Base-by-base conservation (phyloP, 1,284 basidiomycete genomes). In the Erythrobasidium hasegawianum region DNA sequence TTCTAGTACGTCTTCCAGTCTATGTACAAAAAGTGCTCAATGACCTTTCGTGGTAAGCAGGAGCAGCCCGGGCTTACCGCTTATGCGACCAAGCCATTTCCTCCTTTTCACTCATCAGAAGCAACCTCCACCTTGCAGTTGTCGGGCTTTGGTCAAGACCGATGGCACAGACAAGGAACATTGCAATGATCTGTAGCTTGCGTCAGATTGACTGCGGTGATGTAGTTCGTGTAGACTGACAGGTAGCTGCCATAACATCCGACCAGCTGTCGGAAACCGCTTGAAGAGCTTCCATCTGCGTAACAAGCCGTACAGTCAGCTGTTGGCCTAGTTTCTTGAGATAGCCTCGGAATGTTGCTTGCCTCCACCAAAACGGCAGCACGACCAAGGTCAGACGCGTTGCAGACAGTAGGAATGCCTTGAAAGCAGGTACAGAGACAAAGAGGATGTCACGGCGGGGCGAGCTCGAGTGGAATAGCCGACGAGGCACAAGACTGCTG, bases 31-130 rank as follows among this genome's bases (percentile, higher is more conserved):
- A 13, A 1, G n/a, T 3, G 8, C 5, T 7, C 16, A 50, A 38
- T 22, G 41, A 22, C 20, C n/a, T n/a, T 43, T 1, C 41, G 4
- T 45, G 16, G 11, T 43, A 3, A 20, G 33, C 8, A 58, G 18
- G n/a, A 52, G 43, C 7, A 39, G 20, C 47, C 14, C 1, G 22
- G 8, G 47, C 78, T 64, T 64, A 80, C 78, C 80, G 78, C 41
- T 78, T 71, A 22, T 78, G 75, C 2, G 79, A 77, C 81, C 81
- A 82, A 27, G 79, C 77, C 65, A 80, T 73, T 72, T 82, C 81
- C 67, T 83, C 81, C 43, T 75, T 64, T 67, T 81, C 80, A 1
- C 76, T 77, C 80, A 83, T 81, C 54, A 83, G 72, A 20, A 83
- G 70, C 33, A 83, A 70, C n/a, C 81, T 71, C 81, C 81, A 83